Conservation (phyloP, 2,329 filamentous ascomycete genomes). For the Ascochyta clinopodiicola region DNA sequence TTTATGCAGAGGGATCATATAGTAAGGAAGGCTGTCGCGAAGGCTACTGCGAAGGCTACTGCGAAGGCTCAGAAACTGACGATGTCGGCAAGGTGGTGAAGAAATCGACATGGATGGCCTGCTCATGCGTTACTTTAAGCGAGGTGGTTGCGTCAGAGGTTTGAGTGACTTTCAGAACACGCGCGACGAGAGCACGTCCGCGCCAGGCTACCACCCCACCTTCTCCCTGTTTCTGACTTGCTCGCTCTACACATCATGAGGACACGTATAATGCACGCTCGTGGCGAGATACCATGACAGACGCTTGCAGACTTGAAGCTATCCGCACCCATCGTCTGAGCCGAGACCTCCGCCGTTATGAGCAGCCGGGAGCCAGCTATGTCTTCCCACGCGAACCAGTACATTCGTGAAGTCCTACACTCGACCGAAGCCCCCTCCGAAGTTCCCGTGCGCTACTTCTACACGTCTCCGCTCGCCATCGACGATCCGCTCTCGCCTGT, state of each 20-base stretch:
- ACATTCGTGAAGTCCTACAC: slow-evolving; percentile 55
- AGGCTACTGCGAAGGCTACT: background rate
- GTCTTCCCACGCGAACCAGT: slow-evolving; percentile 49
- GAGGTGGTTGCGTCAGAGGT: slow-evolving; percentile 39
- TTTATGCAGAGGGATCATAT: background rate
- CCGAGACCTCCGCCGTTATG: slow-evolving; percentile 27
- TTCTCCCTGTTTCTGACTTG: slow-evolving; percentile 10
- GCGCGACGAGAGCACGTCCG: slow-evolving; percentile 16
- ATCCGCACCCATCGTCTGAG: background rate
- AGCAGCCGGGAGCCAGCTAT: slow-evolving; percentile 29
- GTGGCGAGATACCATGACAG: slow-evolving; percentile 25
- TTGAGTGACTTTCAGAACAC: slow-evolving; percentile 24
- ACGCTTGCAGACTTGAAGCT: background rate
- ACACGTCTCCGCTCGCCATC: slow-evolving; percentile 79
- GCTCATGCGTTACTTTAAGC: slow-evolving; percentile 32
- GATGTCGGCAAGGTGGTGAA: slow-evolving; percentile 3
- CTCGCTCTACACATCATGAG: slow-evolving; percentile 15
- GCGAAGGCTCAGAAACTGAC: background rate
- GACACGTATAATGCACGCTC: slow-evolving; percentile 5
- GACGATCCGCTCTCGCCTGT: slow-evolving; percentile 83
- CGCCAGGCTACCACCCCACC: slow-evolving; percentile 30
- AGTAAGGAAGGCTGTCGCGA: background rate
- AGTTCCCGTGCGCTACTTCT: slow-evolving; percentile 70
- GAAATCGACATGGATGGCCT: slow-evolving; percentile 4
- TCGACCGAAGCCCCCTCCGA: slow-evolving; percentile 42